These are phyloP conservation scores for Polysphondylium violaceum DNA, from an alignment of 78 protist species.

Conservation along the genomic window DNA sequence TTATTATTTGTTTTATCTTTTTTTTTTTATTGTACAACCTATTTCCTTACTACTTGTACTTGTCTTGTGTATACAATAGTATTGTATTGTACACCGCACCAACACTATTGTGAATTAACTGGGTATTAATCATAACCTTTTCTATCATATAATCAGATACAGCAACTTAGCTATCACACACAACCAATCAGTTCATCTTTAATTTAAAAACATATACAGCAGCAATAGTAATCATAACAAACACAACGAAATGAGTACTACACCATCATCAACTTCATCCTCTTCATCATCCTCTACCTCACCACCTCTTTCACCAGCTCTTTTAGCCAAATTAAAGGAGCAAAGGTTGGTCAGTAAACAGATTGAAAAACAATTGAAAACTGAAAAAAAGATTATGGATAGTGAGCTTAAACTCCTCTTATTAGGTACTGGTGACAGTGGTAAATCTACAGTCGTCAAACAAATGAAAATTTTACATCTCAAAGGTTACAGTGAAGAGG, in stretches of 20 bases:
- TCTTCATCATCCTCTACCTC: conserved; percentile 16
- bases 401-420: conserved; percentile 60
- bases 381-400: conserved; percentile 24
- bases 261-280: conserved; percentile 19
- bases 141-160: too few relatives aligned
- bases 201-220: too few relatives aligned
- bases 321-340: conserved; percentile 13
- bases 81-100: too few relatives aligned
- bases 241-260: not conserved
- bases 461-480: conserved; percentile 90
- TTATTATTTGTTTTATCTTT: too few relatives aligned
- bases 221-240: not conserved
- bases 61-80: too few relatives aligned
- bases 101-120: too few relatives aligned
- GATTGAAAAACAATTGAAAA: conserved; percentile 62
- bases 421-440: conserved; percentile 90
- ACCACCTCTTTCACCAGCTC: conserved; percentile 13
- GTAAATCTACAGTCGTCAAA: conserved; percentile 90
- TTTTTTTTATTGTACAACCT: too few relatives aligned
- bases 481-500: conserved; percentile 85
- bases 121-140: too few relatives aligned
- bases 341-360: conserved; percentile 28
- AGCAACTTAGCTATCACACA: too few relatives aligned
- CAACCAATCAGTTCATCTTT: too few relatives aligned
- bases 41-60: too few relatives aligned